phyloP scores from a whole-genome alignment of 305 asterid genomes.

The Caryopteris hybrid region DNA sequence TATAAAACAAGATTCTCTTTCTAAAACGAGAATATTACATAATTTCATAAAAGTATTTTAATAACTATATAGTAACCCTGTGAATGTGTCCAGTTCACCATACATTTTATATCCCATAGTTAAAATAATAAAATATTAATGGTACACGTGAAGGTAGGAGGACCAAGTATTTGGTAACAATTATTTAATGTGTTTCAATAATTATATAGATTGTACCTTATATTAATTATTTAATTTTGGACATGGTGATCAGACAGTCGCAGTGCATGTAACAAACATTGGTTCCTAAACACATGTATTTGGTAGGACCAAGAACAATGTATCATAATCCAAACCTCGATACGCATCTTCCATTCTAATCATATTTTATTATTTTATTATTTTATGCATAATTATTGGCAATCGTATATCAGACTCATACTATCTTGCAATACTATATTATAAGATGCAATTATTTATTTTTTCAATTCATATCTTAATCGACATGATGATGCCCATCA shows the following conservation, averaged over 20 bases:
- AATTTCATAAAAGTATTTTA: too few relatives aligned
- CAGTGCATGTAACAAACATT: conserved; percentile 35
- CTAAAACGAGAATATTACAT: too few relatives aligned
- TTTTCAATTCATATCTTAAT: background rate
- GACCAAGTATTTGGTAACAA: conserved; percentile 37
- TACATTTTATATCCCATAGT: conserved; percentile 9
- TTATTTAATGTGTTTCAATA: conserved; percentile 6
- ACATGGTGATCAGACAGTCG: conserved; percentile 16
- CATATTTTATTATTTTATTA: background rate
- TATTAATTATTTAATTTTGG: background rate
- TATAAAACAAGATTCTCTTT: too few relatives aligned
- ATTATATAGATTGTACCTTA: conserved; percentile 14
- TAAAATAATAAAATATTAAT: conserved; percentile 9
- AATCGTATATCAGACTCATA: background rate
- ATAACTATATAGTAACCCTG: background rate
- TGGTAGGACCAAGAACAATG: conserved; percentile 44
- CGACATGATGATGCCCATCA: background rate
- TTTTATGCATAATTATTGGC: background rate
- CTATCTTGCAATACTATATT: conserved; percentile 1
- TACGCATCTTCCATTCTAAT: conserved; percentile 37
- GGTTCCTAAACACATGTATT: conserved; percentile 1
- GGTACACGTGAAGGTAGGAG: conserved; percentile 45
- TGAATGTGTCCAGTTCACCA: background rate
- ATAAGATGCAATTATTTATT: background rate
- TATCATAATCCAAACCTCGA: conserved; percentile 44